Evolutionary conservation across 768 basidiomycete genomes (phyloP), one percentile per base, ranked within the genome.

Genomic region (Podaxis sp.): DNA sequence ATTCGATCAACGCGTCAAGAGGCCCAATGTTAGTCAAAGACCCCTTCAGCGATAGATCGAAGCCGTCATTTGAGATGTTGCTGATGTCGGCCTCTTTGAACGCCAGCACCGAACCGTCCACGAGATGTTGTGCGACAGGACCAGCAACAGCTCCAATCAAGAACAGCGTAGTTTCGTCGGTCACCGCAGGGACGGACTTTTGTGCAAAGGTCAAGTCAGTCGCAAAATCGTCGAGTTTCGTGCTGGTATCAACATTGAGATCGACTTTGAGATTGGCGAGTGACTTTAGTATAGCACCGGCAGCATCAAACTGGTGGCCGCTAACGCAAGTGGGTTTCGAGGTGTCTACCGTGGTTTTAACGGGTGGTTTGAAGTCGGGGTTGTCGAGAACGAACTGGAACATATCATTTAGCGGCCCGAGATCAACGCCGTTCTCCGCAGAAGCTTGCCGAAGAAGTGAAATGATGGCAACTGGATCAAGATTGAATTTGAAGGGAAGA

Each of bases 121-220:
- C 88, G 15, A 91, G 79, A 66, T 80, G 76, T 71, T 90, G 89
- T 2, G 86, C 82, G 30, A 87, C 75, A 13, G 89, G 87, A 17
- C 81, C 85, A 46, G 88, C 86, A 33, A 90, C 87, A 3, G 84
- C 87, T n/a, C 88, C 87, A 44, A 90, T 86, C 55, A 90, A 78
- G 73, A 83, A 89, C 26, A 91, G 73, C 0, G 81, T 83, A 2
- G 85, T 85, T 64, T 79, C 68, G 70, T 90, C 90, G 2, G 85
- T 87, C 49, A 81, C 73, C 0, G 83, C 84, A 20, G 84, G 77
- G 15, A 90, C 85, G 44, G 76, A 77, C 53, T 72, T 77, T 68
- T 90, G 89, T 26, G 75, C 72, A 73, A 90, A 89, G 12, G 81
- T 71, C 36, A 90, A 75, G 50, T 82, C 80, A 3, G 84, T 86